Percentiles rank a stretch among this genome's conserved stretches.
phyloP scores from a whole-genome alignment of 2,329 filamentous ascomycete genomes.

The Lecanicillium sp. region DNA sequence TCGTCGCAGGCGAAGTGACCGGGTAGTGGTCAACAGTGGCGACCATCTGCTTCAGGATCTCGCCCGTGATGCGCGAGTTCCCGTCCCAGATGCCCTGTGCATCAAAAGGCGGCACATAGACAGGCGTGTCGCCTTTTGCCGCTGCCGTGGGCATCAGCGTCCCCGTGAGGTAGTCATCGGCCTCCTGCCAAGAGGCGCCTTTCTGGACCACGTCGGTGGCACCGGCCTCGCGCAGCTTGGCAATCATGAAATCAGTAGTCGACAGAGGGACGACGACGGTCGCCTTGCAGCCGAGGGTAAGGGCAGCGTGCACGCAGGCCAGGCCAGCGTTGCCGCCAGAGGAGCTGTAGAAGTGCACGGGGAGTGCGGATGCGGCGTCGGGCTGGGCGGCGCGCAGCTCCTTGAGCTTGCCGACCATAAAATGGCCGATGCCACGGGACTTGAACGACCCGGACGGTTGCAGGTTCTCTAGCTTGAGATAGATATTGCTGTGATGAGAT shows the following conservation, averaged over 20 bases:
- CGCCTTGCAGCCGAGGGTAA: conserved; percentile 52
- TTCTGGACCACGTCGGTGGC: conserved; percentile 55
- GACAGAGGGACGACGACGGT: conserved; percentile 66
- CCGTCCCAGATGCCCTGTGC: conserved; percentile 62
- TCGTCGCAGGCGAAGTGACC: conserved; percentile 56
- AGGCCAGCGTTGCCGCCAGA: conserved; percentile 77
- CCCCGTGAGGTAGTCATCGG: conserved; percentile 57
- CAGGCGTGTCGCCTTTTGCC: conserved; percentile 31
- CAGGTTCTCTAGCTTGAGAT: conserved; percentile 75
- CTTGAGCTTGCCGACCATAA: conserved; percentile 47
- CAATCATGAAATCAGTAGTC: conserved; percentile 62
- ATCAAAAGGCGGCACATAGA: conserved; percentile 64
- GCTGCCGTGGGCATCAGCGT: conserved; percentile 36
- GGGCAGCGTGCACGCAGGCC: conserved; percentile 67
- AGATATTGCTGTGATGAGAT: conserved; percentile 53
- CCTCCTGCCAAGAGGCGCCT: conserved; percentile 63
- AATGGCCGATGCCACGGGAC: conserved; percentile 67
- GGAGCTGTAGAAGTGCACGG: conserved; percentile 62
- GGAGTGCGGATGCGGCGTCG: conserved; percentile 2
- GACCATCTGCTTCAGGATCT: conserved; percentile 31
- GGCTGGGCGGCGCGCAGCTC: conserved; percentile 17
- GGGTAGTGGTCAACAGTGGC: conserved; percentile 20
- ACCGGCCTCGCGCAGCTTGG: conserved; percentile 59
- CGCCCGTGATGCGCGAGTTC: conserved; percentile 49
- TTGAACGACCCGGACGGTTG: conserved; percentile 84